A percentile compares a stretch with the other conserved stretches of the same genome.
These are phyloP conservation scores for Hymenoscyphus linearis DNA, from an alignment of 2,329 filamentous ascomycete genomes.

Conservation along the genomic window DNA sequence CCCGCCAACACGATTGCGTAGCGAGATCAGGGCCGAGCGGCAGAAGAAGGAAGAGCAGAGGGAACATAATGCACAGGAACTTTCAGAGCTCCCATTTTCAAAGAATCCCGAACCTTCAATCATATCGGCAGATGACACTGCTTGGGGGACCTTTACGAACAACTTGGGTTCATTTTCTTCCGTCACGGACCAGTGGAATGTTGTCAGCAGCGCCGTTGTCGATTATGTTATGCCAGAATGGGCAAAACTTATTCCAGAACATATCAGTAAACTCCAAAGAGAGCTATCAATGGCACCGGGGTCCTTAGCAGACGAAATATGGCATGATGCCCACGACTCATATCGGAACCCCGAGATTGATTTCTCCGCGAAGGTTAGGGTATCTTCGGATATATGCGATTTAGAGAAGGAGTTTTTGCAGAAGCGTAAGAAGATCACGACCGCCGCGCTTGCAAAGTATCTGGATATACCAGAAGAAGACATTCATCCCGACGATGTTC, in stretches of 20 bases:
- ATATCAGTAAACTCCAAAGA: constrained; percentile 75
- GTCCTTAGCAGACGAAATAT: constrained; percentile 87
- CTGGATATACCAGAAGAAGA: constrained; percentile 71
- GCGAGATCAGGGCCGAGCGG: constrained; percentile 19
- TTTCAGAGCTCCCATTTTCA: constrained; percentile 26
- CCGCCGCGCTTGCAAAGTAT: constrained; percentile 73
- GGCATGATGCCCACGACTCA: constrained; percentile 83
- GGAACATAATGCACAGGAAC: constrained; percentile 21
- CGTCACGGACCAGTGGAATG: constrained; percentile 49
- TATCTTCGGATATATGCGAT: constrained; percentile 73
- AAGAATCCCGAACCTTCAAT: constrained; percentile 10
- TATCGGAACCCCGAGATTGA: constrained; percentile 80
- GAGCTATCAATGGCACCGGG: constrained; percentile 85
- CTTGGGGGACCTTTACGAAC: constrained; percentile 28
- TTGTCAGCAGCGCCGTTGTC: constrained; percentile 48
- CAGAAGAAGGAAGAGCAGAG: constrained; percentile 21
- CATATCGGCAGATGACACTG: constrained; percentile 22
- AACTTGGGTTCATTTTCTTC: constrained; percentile 42
- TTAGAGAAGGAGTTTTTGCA: constrained; percentile 74
- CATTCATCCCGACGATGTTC: constrained; percentile 89
- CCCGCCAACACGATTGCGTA: constrained; percentile 26
- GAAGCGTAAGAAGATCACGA: constrained; percentile 63
- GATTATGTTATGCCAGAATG: constrained; percentile 76
- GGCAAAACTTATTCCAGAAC: constrained; percentile 70
- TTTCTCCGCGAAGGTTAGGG: constrained; percentile 73